Percentiles rank a stretch among this genome's conserved stretches.
Evolutionary conservation across 2,329 filamentous ascomycete species (phyloP).

Genomic region (Macrophomina tecta): DNA sequence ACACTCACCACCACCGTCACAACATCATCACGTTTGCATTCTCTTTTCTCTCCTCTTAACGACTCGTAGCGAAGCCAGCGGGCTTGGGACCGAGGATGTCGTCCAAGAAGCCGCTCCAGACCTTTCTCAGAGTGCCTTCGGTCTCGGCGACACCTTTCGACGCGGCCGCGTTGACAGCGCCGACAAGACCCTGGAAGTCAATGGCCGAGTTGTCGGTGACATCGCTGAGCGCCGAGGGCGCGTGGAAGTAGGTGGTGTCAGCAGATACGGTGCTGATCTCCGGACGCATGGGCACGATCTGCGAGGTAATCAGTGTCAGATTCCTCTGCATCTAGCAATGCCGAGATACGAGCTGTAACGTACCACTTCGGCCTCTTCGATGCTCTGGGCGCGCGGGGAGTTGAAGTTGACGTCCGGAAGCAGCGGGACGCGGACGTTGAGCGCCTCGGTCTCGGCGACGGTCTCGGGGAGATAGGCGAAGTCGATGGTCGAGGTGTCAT

Average conservation of each 20-base stretch:
- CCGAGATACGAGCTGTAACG: background rate
- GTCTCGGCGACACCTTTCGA: constrained; percentile 44
- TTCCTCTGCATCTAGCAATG: background rate
- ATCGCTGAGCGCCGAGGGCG: constrained; percentile 60
- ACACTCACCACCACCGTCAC: background rate
- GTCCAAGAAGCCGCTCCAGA: constrained; percentile 57
- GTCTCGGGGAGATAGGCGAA: constrained; percentile 66
- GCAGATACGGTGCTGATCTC: constrained; percentile 62
- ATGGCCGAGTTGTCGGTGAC: constrained; percentile 49
- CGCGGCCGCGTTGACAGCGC: constrained; percentile 51
- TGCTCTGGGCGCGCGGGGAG: constrained; percentile 8
- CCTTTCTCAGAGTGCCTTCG: constrained; percentile 50
- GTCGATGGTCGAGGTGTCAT: constrained; percentile 67
- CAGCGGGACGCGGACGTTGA: constrained; percentile 57
- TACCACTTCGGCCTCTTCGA: constrained; percentile 13
- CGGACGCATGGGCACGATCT: constrained; percentile 57
- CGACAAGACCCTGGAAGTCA: constrained; percentile 62
- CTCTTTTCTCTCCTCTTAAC: background rate
- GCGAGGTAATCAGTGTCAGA: constrained; percentile 25
- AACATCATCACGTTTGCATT: background rate
- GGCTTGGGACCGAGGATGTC: constrained; percentile 52
- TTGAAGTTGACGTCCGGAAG: constrained; percentile 39
- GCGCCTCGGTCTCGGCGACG: constrained; percentile 53
- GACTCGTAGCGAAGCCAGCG: constrained; percentile 1
- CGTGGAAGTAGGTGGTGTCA: constrained; percentile 54